Percentiles rank a stretch among this genome's conserved stretches.
Evolutionary conservation across 495 filamentous ascomycete species (phyloP).

Genomic region (Aspergillus panamensis): DNA sequence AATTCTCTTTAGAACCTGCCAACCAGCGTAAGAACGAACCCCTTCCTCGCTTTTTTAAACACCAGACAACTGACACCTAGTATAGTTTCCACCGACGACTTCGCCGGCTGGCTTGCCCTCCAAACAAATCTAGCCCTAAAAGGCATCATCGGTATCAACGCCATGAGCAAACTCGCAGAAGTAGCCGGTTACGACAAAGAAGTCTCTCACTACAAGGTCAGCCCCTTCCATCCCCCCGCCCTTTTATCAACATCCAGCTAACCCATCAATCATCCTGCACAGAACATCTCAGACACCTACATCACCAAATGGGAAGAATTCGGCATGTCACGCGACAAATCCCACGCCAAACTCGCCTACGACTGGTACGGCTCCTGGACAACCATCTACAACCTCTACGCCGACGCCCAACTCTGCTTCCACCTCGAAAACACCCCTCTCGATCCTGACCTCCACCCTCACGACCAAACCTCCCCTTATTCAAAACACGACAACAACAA

Average conservation of each 20-base stretch:
- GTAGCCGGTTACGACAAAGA: constrained; percentile 65
- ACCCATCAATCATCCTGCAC: neutral
- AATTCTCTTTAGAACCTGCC: constrained; percentile 78
- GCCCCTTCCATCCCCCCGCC: neutral
- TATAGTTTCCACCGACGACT: constrained; percentile 83
- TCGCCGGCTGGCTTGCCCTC: constrained; percentile 87
- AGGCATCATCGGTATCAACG: constrained; percentile 90
- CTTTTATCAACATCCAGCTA: neutral
- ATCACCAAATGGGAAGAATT: constrained; percentile 79
- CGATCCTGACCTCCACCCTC: constrained; percentile 6
- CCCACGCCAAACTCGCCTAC: constrained; percentile 88
- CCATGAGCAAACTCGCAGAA: constrained; percentile 81
- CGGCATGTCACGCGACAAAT: constrained; percentile 74
- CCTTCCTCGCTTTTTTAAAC: neutral
- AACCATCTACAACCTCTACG: constrained; percentile 88
- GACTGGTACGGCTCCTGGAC: constrained; percentile 96
- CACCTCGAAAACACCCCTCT: constrained; percentile 52
- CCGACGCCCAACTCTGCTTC: constrained; percentile 78
- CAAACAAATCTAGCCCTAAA: constrained; percentile 94
- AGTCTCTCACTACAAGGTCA: constrained; percentile 60
- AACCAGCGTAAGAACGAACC: constrained; percentile 61
- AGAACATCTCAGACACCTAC: constrained; percentile 70
- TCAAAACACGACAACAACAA: neutral
- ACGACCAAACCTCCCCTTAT: neutral
- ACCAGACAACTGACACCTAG: neutral